These are phyloP conservation scores for Phytopythium vexans DNA, from an alignment of 352 stramenopile genomes.

Conservation along the genomic window DNA sequence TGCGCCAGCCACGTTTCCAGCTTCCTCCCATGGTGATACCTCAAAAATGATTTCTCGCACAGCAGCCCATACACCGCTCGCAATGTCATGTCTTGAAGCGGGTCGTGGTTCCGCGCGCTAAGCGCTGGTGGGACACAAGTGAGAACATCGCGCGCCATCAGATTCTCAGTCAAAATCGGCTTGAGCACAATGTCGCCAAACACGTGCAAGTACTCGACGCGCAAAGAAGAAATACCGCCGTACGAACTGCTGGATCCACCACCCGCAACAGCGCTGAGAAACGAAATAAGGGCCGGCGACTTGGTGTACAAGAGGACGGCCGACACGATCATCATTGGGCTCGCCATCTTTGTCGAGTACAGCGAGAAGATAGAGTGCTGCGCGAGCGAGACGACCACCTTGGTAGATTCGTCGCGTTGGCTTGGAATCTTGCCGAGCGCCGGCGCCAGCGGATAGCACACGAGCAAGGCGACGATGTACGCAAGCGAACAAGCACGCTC, in stretches of 20 bases:
- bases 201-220: constrained; percentile 55
- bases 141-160: constrained; percentile 56
- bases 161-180: constrained; percentile 58
- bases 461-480: constrained; percentile 50
- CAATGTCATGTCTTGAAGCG: constrained; percentile 48
- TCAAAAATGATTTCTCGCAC: constrained; percentile 64
- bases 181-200: constrained; percentile 65
- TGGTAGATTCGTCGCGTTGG: constrained; percentile 59
- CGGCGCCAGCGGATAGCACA: constrained; percentile 53
- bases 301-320: constrained; percentile 73
- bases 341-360: constrained; percentile 33
- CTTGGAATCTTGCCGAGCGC: constrained; percentile 52
- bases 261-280: constrained; percentile 30
- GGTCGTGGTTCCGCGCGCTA: constrained; percentile 28
- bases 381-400: constrained; percentile 42
- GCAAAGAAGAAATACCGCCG: constrained; percentile 6
- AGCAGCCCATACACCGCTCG: constrained; percentile 49
- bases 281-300: constrained; percentile 47
- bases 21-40: constrained; percentile 49
- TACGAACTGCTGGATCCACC: constrained; percentile 2
- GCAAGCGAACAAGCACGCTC: constrained; percentile 43
- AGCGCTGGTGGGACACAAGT: constrained; percentile 33
- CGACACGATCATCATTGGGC: constrained; percentile 58
- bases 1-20: constrained; percentile 50
- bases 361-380: constrained; percentile 56